Base-by-base conservation (phyloP, 257 asterid genomes). In the Solanum dulcamara region DNA sequence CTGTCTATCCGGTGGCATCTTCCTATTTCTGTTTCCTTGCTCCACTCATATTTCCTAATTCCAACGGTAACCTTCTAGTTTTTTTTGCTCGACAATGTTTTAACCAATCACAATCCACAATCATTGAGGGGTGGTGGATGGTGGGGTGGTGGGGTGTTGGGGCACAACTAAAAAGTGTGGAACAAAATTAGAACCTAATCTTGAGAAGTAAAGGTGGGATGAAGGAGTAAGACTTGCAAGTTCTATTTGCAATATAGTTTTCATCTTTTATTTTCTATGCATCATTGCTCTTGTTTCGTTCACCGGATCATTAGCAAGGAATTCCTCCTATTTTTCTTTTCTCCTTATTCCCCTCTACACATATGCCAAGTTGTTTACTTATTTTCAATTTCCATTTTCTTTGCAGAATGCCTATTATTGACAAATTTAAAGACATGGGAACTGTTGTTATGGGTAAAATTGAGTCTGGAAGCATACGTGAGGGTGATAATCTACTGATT, bases 371-470 rank as follows among this genome's bases (percentile, higher is more conserved):
- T 46, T 77, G 40, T 77, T 75, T 46, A 44, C 82, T 51, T 77
- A 33, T 79, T 30, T 70, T 48, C 44, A 30, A 48, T 79, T 46
- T 79, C 30, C 28, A 28, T 79, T 79, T 48, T 71, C 67, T 82
- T 72, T 81, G 81, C 82, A 97, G 99, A 87, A 87, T 97, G 95
- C 96, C 99, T 84, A 91, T 97, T 64, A 95, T 97, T 11, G 99
- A 97, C 91, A 97, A 92, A 88, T 97, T 95, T 88, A 95, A 97
- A 86, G 99, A 95, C 90, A 89, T 97, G 99, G 99, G 99, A 87
- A 97, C 99, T 84, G 98, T 97, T 64, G 94, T 97, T 74, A 97
- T 97, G 99, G 99, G 99, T 35, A 97, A 97, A 91, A 88, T 97
- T 24, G 99, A 97, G 91, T 93, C 97, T 53, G 99, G 99, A 32